Conservation (phyloP, 2,329 filamentous ascomycete species). For the Decorospora gaudefroyi region DNA sequence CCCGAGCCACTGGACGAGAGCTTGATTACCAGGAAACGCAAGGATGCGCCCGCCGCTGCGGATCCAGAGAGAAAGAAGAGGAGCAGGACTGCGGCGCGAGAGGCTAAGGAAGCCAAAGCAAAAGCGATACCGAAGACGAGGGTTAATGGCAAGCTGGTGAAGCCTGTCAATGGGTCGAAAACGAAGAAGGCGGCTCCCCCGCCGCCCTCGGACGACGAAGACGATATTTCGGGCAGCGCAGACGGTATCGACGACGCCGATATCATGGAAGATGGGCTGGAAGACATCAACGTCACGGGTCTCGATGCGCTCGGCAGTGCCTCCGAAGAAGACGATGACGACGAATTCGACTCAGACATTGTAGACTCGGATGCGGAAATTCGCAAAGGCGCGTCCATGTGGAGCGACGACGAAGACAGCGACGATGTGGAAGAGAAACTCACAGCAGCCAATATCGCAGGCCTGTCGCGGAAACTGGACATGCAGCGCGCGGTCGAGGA, state of each 20-base stretch:
- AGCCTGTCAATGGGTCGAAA: slow-evolving; percentile 40
- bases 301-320: slow-evolving; percentile 50
- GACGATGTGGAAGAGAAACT: slow-evolving; percentile 86
- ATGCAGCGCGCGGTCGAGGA: slow-evolving; percentile 75
- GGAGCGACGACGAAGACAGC: slow-evolving; percentile 96
- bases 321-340: slow-evolving; percentile 45
- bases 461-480: slow-evolving; percentile 84
- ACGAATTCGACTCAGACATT: slow-evolving; percentile 50
- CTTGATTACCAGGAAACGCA: slow-evolving; percentile 81
- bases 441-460: slow-evolving; percentile 94
- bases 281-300: slow-evolving; percentile 41
- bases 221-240: slow-evolving; percentile 30
- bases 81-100: slow-evolving; percentile 52
- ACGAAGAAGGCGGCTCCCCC: slow-evolving; percentile 35
- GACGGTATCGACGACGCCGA: slow-evolving; percentile 37
- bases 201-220: slow-evolving; percentile 39
- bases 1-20: slow-evolving; percentile 79
- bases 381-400: slow-evolving; percentile 65
- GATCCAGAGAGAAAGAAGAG: slow-evolving; percentile 62
- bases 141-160: slow-evolving; percentile 12
- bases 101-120: slow-evolving; percentile 18
- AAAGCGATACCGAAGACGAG: slow-evolving; percentile 25
- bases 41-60: slow-evolving; percentile 67
- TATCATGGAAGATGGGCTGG: slow-evolving; percentile 50
- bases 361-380: slow-evolving; percentile 66